phyloP scores from a whole-genome alignment of 352 stramenopile genomes.

The Pythium pyrilobum region DNA sequence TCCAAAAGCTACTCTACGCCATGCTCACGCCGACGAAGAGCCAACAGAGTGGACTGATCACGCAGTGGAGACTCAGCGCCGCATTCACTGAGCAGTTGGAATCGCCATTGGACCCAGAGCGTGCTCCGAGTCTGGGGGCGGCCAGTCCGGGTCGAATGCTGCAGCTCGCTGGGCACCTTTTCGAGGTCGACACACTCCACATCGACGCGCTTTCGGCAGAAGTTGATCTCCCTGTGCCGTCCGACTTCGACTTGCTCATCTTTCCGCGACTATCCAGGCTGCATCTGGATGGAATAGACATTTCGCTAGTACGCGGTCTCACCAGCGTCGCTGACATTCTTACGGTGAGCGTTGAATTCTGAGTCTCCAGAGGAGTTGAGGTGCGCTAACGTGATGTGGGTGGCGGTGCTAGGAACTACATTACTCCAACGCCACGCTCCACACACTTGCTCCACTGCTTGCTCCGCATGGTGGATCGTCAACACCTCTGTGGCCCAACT shows the following conservation, averaged over 20 bases:
- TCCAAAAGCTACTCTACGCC: conserved; percentile 8
- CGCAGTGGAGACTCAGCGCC: conserved; percentile 9
- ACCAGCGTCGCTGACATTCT: background rate
- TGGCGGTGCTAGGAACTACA: background rate
- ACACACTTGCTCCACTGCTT: background rate
- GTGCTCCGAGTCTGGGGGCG: background rate
- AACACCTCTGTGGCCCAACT: background rate
- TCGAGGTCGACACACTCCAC: conserved; percentile 6
- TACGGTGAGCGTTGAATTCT: background rate
- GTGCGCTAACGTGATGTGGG: no score
- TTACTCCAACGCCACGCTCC: background rate
- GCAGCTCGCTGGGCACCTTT: conserved; percentile 3
- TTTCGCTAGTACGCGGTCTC: background rate
- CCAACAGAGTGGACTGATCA: conserved; percentile 1
- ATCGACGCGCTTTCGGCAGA: background rate
- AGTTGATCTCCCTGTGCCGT: background rate
- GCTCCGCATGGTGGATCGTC: background rate
- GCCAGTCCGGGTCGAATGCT: conserved; percentile 12
- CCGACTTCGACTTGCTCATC: conserved; percentile 6
- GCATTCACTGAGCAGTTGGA: background rate
- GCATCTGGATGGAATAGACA: background rate
- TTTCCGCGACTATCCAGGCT: conserved; percentile 2
- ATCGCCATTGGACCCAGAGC: background rate
- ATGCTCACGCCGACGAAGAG: conserved; percentile 6
- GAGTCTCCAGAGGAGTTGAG: no score